Conservation (phyloP, 495 filamentous ascomycete species). For the Hapsidospora chrysogenum region DNA sequence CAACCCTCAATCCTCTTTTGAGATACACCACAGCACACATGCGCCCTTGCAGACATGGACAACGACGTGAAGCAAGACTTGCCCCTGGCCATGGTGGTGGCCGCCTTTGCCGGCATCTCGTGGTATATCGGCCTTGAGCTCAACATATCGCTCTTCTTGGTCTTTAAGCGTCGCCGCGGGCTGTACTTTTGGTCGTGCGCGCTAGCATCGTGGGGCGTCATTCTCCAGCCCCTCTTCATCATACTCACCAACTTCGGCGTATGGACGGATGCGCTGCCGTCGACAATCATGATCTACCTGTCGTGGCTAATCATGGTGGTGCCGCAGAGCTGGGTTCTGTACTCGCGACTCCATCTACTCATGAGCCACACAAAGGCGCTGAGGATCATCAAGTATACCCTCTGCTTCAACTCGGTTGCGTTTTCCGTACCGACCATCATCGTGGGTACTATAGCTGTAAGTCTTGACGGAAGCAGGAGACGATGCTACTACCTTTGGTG, state of each 20-base stretch:
- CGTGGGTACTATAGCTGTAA: too few relatives aligned
- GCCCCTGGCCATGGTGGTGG: too few relatives aligned
- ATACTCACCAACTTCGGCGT: conserved; percentile 41
- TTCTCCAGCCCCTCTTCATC: conserved; percentile 37
- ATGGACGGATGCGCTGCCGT: conserved; percentile 18
- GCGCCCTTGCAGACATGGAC: too few relatives aligned
- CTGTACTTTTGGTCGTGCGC: conserved; percentile 28
- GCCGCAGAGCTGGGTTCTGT: conserved; percentile 46
- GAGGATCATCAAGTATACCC: conserved; percentile 7
- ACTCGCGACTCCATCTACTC: conserved; percentile 41
- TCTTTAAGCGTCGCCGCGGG: conserved; percentile 16
- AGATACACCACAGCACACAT: too few relatives aligned
- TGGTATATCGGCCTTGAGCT: conserved; percentile 29
- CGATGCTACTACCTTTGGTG: too few relatives aligned
- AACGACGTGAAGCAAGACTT: too few relatives aligned
- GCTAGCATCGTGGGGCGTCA: conserved; percentile 29
- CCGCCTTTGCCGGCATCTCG: too few relatives aligned
- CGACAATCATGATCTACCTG: conserved; percentile 19
- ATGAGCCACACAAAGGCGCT: conserved; percentile 10
- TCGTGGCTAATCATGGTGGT: conserved; percentile 47
- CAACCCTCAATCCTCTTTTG: too few relatives aligned
- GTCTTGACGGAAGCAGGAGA: too few relatives aligned
- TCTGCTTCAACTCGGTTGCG: conserved; percentile 36
- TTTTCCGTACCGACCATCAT: conserved; percentile 33
- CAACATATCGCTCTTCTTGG: conserved; percentile 17